Conservation (phyloP, 345 rosid species). For the Excoecaria cochinchinensis region DNA sequence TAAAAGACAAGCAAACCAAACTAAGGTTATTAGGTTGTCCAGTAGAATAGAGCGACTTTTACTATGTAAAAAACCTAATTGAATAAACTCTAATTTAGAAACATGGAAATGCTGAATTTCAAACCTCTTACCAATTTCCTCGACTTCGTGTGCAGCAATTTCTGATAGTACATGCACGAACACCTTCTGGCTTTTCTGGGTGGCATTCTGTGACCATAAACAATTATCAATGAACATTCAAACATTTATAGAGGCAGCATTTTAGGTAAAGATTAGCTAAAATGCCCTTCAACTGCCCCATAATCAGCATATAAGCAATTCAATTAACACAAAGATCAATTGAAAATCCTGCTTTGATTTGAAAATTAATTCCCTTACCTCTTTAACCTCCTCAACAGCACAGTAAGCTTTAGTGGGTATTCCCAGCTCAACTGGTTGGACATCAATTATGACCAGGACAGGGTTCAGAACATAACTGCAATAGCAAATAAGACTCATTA, state of each 20-base stretch:
- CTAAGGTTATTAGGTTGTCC: background rate
- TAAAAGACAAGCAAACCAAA: background rate
- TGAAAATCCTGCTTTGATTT: background rate
- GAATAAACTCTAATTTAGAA: background rate
- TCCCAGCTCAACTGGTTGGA: constrained; percentile 84
- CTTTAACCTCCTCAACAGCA: constrained; percentile 87
- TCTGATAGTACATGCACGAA: constrained; percentile 76
- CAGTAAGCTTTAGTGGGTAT: constrained; percentile 87
- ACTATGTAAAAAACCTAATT: background rate
- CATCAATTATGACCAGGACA: constrained; percentile 88
- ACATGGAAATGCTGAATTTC: constrained; percentile 11
- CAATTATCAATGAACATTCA: background rate
- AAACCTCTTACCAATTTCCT: constrained; percentile 69
- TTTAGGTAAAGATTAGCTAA: background rate
- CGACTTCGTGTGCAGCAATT: constrained; percentile 86
- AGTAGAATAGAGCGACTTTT: background rate
- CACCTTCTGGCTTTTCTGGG: constrained; percentile 83
- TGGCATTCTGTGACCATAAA: constrained; percentile 56
- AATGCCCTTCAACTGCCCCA: background rate
- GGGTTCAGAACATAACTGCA: constrained; percentile 79
- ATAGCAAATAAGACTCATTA: constrained; percentile 5
- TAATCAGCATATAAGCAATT: background rate
- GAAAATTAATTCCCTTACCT: constrained; percentile 38
- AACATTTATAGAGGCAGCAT: background rate
- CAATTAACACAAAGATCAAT: background rate